Conservation (phyloP, 805 yeast genomes). For the Cyberlindnera japonica region DNA sequence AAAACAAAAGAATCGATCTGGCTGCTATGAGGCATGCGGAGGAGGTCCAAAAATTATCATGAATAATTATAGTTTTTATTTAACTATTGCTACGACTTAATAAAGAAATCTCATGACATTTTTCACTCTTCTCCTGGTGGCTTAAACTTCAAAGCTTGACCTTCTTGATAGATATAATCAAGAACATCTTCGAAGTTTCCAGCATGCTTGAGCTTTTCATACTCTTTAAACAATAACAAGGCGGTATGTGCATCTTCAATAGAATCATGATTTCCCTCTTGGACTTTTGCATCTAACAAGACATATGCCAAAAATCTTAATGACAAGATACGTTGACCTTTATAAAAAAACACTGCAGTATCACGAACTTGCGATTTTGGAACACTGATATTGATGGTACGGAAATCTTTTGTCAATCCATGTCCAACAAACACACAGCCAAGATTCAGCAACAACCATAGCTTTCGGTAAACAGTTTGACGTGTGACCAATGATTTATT, state of each 20-base stretch:
- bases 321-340: conserved; percentile 75
- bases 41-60: conserved; percentile 23
- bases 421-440: conserved; percentile 96
- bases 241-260: conserved; percentile 95
- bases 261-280: conserved; percentile 92
- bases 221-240: conserved; percentile 67
- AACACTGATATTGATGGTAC: conserved; percentile 88
- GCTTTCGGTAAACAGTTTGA: conserved; percentile 79
- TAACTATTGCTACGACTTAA: too few relatives aligned
- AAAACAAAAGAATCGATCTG: conserved; percentile 25
- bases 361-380: conserved; percentile 85
- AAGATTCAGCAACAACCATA: conserved; percentile 85
- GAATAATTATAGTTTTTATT: too few relatives aligned
- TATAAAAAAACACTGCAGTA: conserved; percentile 75
- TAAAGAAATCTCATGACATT: too few relatives aligned
- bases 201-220: conserved; percentile 52
- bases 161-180: conserved; percentile 67
- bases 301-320: conserved; percentile 84
- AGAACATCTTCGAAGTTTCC: conserved; percentile 63
- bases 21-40: conserved; percentile 25
- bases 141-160: conserved; percentile 33
- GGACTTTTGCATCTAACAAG: conserved; percentile 71
- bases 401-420: conserved; percentile 85
- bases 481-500: conserved; percentile 67
- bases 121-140: conserved; percentile 24